These are phyloP conservation scores for Microdochium nivale DNA, from an alignment of 2,329 filamentous ascomycete genomes.

Conservation along the genomic window DNA sequence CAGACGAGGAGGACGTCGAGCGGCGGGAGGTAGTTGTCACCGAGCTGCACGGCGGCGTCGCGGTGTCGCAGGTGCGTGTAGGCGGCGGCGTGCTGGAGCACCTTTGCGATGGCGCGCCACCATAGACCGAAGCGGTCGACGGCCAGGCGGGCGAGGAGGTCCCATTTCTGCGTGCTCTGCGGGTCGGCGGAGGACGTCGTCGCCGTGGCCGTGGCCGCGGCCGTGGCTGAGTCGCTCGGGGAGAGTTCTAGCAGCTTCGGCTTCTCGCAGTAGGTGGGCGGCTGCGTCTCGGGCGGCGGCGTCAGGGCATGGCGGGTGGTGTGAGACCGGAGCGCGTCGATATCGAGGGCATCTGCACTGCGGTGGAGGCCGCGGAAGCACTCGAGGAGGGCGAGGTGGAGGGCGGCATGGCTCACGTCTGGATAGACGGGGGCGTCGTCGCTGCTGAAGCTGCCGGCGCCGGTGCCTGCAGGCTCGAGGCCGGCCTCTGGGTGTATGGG, in stretches of 20 bases:
- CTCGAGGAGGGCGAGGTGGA: constrained; percentile 1
- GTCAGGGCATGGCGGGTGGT: neutral
- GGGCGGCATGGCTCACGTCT: constrained; percentile 1
- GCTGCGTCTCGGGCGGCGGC: neutral
- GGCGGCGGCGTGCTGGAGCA: constrained; percentile 1
- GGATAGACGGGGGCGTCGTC: constrained; percentile 1
- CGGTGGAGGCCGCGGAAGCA: neutral
- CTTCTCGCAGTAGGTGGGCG: neutral
- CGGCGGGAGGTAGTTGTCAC: constrained; percentile 3
- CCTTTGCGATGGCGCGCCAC: constrained; percentile 1
- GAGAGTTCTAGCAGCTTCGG: neutral
- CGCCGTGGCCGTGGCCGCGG: neutral
- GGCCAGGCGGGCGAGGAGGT: constrained; percentile 1
- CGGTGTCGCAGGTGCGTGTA: constrained; percentile 1
- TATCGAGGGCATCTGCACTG: neutral
- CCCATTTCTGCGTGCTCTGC: neutral
- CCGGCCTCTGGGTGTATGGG: neutral
- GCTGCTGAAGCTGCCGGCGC: neutral
- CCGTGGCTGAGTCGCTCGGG: neutral
- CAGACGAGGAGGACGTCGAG: constrained; percentile 3
- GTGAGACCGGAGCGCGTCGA: neutral
- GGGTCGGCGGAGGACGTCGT: neutral
- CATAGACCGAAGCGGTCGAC: constrained; percentile 1
- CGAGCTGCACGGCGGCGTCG: constrained; percentile 2
- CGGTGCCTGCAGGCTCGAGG: neutral